Conservation (phyloP, 805 yeast genomes). For the Hanseniaspora taiwanica region DNA sequence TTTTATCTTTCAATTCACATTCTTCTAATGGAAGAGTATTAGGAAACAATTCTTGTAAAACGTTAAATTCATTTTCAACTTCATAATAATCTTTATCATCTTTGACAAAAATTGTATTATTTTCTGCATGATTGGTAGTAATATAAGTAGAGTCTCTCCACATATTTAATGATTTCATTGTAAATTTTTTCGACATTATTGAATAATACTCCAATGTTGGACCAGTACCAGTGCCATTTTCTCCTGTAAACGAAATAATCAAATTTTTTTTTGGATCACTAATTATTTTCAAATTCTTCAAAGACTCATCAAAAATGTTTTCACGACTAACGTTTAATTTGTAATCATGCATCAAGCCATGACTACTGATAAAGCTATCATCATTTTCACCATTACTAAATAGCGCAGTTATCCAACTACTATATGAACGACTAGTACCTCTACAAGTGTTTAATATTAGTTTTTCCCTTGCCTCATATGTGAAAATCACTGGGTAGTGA, state of each 20-base stretch:
- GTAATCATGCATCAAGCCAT: too few relatives aligned
- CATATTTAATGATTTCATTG: conserved; percentile 39
- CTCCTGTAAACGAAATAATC: conserved; percentile 80
- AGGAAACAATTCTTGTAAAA: conserved; percentile 68
- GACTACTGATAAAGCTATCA: too few relatives aligned
- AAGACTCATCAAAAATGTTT: too few relatives aligned
- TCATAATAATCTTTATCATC: background rate
- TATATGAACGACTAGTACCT: conserved; percentile 75
- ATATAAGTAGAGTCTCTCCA: conserved; percentile 44
- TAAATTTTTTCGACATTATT: conserved; percentile 61
- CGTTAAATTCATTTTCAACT: background rate
- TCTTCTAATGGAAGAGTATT: conserved; percentile 32
- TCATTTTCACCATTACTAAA: conserved; percentile 23
- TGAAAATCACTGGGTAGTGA: conserved; percentile 69
- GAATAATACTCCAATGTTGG: conserved; percentile 93
- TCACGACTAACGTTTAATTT: too few relatives aligned
- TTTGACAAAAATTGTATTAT: background rate
- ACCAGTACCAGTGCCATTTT: conserved; percentile 93
- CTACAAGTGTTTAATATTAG: conserved; percentile 80
- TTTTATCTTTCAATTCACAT: conserved; percentile 29
- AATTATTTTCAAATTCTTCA: conserved; percentile 67
- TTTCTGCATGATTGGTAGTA: background rate
- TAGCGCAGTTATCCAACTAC: conserved; percentile 53
- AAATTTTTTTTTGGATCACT: conserved; percentile 57
- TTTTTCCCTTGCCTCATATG: conserved; percentile 64